Conservation (phyloP, 257 asterid species). For the Cinchona pubescens region DNA sequence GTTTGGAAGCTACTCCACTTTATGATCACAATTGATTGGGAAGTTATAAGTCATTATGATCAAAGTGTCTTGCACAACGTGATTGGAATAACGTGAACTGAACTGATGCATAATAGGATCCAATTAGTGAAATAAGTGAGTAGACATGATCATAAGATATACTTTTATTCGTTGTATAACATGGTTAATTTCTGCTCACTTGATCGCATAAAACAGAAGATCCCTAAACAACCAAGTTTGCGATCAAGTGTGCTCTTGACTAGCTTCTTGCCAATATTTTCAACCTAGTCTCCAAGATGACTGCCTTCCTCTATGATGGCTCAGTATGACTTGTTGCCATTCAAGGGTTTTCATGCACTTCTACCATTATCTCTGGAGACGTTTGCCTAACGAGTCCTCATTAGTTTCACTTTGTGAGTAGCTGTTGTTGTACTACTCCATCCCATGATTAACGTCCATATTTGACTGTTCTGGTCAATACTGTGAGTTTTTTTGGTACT, state of each 20-base stretch:
- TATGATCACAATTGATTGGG: neutral
- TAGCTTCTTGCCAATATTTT: neutral
- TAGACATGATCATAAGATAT: neutral
- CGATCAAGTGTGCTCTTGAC: neutral
- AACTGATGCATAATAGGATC: neutral
- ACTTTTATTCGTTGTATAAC: neutral
- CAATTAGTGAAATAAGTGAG: neutral
- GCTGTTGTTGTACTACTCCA: neutral
- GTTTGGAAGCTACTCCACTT: neutral
- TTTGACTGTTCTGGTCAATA: neutral
- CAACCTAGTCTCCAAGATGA: neutral
- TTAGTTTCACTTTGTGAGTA: neutral
- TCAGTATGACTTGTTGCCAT: neutral
- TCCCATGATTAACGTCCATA: neutral
- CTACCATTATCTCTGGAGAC: neutral
- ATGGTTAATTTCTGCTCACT: neutral
- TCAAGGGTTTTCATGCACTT: neutral
- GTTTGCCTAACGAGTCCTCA: neutral
- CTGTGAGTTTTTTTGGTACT: neutral
- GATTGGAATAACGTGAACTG: neutral
- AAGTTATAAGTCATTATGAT: neutral
- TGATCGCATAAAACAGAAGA: neutral
- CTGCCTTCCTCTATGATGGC: neutral
- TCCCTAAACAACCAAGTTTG: neutral
- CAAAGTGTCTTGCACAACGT: neutral